phyloP scores from a whole-genome alignment of 305 asterid species.

The Coffea humblotiana region DNA sequence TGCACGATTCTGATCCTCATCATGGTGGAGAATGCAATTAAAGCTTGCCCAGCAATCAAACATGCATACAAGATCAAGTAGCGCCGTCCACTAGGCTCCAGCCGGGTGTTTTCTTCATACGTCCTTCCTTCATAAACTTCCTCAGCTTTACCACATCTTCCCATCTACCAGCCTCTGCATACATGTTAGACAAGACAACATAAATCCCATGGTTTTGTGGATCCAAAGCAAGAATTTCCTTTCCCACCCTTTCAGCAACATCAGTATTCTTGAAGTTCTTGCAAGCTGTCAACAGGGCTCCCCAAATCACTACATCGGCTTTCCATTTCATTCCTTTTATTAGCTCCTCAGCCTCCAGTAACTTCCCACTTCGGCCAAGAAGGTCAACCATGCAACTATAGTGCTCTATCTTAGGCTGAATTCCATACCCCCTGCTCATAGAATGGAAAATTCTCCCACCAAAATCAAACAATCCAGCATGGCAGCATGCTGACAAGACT shows the following conservation, averaged over 20 bases:
- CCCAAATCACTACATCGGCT: constrained; percentile 84
- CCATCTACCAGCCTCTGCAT: constrained; percentile 44
- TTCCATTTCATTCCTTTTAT: constrained; percentile 61
- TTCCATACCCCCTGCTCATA: constrained; percentile 46
- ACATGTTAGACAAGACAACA: constrained; percentile 65
- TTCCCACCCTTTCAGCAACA: constrained; percentile 67
- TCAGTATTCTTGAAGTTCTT: constrained; percentile 56
- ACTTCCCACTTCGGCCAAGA: constrained; percentile 71
- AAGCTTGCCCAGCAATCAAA: background rate
- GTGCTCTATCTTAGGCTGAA: constrained; percentile 74
- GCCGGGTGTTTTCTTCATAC: constrained; percentile 67
- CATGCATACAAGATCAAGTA: background rate
- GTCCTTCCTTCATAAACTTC: constrained; percentile 57
- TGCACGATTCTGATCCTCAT: background rate
- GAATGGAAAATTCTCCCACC: constrained; percentile 56
- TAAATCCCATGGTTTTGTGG: constrained; percentile 65
- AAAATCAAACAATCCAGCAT: constrained; percentile 62
- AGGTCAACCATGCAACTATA: constrained; percentile 83
- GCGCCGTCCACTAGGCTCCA: constrained; percentile 59
- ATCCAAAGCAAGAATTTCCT: constrained; percentile 64
- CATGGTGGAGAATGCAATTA: background rate
- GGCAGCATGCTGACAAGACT: constrained; percentile 81
- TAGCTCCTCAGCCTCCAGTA: constrained; percentile 68
- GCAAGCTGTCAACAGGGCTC: constrained; percentile 74
- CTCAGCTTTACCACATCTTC: constrained; percentile 60